phyloP scores from a whole-genome alignment of 2,329 filamentous ascomycete species.

The Pseudogymnoascus verrucosus region DNA sequence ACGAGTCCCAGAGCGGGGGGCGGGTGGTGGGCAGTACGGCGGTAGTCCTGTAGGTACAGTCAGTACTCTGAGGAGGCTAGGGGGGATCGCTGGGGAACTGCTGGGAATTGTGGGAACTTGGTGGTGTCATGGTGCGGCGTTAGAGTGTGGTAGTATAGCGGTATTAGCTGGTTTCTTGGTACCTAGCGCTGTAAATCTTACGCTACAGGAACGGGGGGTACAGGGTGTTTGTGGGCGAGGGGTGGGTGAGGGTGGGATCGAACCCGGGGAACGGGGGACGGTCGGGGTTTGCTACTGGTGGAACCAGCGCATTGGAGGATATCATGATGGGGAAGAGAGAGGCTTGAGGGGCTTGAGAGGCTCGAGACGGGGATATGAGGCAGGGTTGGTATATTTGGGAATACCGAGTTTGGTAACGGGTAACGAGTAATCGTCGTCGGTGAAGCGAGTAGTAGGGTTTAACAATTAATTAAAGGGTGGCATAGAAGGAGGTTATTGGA shows the following conservation, averaged over 20 bases:
- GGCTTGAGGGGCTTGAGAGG: too few relatives aligned
- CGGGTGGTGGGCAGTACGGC: not conserved
- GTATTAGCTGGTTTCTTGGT: not conserved
- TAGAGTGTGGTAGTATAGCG: not conserved
- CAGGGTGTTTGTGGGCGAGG: not conserved
- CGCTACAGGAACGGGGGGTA: not conserved
- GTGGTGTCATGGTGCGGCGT: not conserved
- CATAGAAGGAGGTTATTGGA: not conserved
- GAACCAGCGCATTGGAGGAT: not conserved
- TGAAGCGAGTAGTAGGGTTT: not conserved
- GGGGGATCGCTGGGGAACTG: not conserved
- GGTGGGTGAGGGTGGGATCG: not conserved
- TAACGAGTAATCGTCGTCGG: not conserved
- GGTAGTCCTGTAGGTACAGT: not conserved
- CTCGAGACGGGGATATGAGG: not conserved
- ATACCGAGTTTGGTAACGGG: not conserved
- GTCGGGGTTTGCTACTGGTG: not conserved
- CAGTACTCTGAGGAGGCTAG: not conserved
- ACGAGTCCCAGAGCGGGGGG: not conserved
- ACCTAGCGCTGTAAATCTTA: not conserved
- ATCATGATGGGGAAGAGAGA: not conserved
- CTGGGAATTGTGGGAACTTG: not conserved
- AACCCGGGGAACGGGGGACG: constrained; percentile 2
- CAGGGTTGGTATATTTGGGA: constrained; percentile 3
- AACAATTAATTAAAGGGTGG: not conserved